These are phyloP conservation scores for Adenanthera pavonina DNA, from an alignment of 306 rosid species.

Conservation along the genomic window DNA sequence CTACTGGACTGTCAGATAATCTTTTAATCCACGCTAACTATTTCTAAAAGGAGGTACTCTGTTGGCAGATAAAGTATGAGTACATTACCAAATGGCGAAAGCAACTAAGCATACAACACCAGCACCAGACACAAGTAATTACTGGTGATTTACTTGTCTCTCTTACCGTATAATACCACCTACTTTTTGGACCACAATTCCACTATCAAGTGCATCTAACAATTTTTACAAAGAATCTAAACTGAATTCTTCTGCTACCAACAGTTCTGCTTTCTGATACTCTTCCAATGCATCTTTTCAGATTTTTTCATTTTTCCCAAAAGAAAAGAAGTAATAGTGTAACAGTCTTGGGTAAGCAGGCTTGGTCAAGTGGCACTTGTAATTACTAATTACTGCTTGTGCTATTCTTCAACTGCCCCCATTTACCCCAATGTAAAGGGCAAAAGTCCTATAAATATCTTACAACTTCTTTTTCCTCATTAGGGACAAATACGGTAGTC, in stretches of 20 bases:
- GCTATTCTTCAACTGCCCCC: constrained; percentile 16
- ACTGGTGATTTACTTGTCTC: background rate
- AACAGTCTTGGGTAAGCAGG: background rate
- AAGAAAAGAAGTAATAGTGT: background rate
- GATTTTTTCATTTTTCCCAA: background rate
- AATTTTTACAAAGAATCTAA: constrained; percentile 31
- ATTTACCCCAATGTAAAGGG: constrained; percentile 1
- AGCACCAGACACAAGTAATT: background rate
- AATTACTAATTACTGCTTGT: constrained; percentile 6
- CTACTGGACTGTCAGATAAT: no score
- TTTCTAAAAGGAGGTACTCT: background rate
- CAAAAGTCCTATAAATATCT: background rate
- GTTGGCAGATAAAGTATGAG: background rate
- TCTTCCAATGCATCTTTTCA: constrained; percentile 37
- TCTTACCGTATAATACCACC: background rate
- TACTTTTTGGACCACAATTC: background rate
- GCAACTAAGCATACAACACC: constrained; percentile 4
- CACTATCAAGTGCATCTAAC: background rate
- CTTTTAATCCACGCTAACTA: background rate
- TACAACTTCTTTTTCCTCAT: background rate
- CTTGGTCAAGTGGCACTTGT: background rate
- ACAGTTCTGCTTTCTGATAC: constrained; percentile 23
- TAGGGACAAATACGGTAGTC: background rate
- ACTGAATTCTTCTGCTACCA: constrained; percentile 30
- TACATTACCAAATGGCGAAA: background rate